Evolutionary conservation across 306 rosid genomes (phyloP).

Genomic region (Abrus pulchellus): DNA sequence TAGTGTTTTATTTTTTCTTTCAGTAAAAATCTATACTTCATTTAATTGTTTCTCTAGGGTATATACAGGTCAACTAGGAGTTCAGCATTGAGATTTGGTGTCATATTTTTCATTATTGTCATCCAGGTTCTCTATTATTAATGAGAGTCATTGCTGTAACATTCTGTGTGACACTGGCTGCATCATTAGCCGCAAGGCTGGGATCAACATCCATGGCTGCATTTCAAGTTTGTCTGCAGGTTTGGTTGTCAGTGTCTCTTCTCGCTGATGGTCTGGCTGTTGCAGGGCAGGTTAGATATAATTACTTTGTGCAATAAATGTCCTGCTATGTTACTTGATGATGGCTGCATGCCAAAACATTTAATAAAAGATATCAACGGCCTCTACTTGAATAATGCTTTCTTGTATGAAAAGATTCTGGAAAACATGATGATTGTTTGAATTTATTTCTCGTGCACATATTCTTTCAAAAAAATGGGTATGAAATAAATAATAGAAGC

Average conservation of each 20-base stretch:
- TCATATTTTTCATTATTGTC: slow-evolving; percentile 40
- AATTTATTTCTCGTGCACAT: slow-evolving; percentile 9
- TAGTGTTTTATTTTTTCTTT: not conserved
- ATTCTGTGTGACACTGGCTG: slow-evolving; percentile 92
- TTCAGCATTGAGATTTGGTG: slow-evolving; percentile 34
- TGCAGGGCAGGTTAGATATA: slow-evolving; percentile 87
- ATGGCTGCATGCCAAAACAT: slow-evolving; percentile 3
- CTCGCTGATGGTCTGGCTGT: slow-evolving; percentile 97
- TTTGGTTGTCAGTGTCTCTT: slow-evolving; percentile 95
- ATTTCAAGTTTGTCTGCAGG: slow-evolving; percentile 93
- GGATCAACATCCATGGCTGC: slow-evolving; percentile 97
- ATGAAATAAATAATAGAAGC: slow-evolving; percentile 5
- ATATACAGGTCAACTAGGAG: not conserved
- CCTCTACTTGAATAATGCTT: not conserved
- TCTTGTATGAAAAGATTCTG: not conserved
- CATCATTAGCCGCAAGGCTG: slow-evolving; percentile 89
- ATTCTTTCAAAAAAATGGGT: not conserved
- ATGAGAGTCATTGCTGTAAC: slow-evolving; percentile 96
- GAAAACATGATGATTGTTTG: slow-evolving; percentile 9
- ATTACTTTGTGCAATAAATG: slow-evolving; percentile 15
- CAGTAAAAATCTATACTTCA: slow-evolving; percentile 21
- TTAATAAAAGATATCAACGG: not conserved
- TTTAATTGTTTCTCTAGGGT: not conserved
- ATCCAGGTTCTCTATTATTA: slow-evolving; percentile 81
- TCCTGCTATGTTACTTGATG: not conserved